Conservation (phyloP, 805 yeast genomes). For the Saccharomycopsis selenospora region DNA sequence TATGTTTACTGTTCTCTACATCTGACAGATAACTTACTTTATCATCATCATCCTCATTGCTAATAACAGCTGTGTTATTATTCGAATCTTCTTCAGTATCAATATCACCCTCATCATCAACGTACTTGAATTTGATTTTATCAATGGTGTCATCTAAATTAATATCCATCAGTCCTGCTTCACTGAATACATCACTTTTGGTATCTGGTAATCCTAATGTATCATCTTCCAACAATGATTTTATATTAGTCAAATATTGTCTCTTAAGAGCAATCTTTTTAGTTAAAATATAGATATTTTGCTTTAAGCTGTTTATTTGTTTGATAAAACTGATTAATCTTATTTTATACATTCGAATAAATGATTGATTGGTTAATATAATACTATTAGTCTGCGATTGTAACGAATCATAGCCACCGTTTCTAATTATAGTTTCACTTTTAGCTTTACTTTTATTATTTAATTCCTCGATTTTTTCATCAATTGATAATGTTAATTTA, state of each 20-base stretch:
- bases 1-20: no score
- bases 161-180: background rate
- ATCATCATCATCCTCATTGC: background rate
- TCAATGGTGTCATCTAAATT: conserved; percentile 3
- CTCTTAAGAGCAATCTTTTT: background rate
- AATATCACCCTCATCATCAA: conserved; percentile 6
- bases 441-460: background rate
- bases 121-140: conserved; percentile 8
- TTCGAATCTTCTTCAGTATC: conserved; percentile 9
- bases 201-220: background rate
- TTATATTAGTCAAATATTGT: background rate
- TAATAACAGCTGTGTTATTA: conserved; percentile 2
- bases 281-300: background rate
- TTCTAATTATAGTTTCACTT: background rate
- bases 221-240: background rate
- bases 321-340: background rate
- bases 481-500: conserved; percentile 4
- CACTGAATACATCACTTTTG: background rate
- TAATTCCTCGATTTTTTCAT: background rate
- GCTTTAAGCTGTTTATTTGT: background rate
- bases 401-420: background rate
- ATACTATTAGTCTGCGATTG: background rate
- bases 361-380: background rate
- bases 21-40: background rate
- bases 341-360: background rate